Percentiles rank a stretch among this genome's conserved stretches.
phyloP scores from a whole-genome alignment of 2,329 filamentous ascomycete species.

The Elsinoe arachidis region DNA sequence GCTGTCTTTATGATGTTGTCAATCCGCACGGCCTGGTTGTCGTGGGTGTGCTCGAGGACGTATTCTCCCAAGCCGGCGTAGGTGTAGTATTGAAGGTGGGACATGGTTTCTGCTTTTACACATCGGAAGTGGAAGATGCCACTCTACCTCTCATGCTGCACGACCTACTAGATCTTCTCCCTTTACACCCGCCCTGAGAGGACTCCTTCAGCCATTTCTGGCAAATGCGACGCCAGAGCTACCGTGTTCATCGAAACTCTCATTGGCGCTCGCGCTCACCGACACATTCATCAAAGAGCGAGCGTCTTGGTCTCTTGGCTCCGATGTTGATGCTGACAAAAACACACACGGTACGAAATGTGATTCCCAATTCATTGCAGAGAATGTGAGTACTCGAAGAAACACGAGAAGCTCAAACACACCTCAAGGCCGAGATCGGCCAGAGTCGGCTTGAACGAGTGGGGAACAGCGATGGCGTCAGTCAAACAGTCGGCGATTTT shows the following conservation, averaged over 20 bases:
- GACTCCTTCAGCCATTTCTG: too few species aligned
- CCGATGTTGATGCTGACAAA: not conserved
- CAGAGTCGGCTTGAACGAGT: not conserved
- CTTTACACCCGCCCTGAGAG: not conserved
- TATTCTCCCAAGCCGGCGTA: not conserved
- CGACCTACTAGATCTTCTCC: not conserved
- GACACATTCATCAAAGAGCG: too few species aligned
- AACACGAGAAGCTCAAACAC: not conserved
- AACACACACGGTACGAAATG: not conserved
- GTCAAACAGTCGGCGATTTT: not conserved
- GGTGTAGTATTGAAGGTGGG: not conserved
- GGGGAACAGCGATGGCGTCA: slow-evolving; percentile 5
- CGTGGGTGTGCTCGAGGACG: not conserved
- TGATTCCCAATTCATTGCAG: not conserved
- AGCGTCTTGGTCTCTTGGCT: not conserved
- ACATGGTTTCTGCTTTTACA: not conserved
- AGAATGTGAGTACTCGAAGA: not conserved
- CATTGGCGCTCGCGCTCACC: too few species aligned
- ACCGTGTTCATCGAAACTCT: too few species aligned
- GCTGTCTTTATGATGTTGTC: not conserved
- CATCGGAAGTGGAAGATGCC: too few species aligned
- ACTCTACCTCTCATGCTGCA: too few species aligned
- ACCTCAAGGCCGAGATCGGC: not conserved
- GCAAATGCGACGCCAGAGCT: too few species aligned
- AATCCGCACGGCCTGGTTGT: not conserved